Evolutionary conservation across 305 asterid species (phyloP), one percentile per base, ranked within the genome.

Genomic region (Nicotiana rustica): DNA sequence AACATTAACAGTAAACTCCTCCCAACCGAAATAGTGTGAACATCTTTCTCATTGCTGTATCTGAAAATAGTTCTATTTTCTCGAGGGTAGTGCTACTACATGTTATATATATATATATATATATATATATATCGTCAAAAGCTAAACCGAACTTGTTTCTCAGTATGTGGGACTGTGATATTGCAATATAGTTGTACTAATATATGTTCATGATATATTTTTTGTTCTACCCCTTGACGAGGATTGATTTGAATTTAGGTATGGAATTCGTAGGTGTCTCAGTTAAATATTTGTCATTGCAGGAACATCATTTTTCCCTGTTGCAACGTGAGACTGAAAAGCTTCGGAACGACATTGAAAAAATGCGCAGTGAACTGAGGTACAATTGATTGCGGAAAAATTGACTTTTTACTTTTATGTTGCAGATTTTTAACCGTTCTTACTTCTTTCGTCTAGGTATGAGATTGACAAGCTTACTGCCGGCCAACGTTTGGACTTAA

Each of bases 231-330:
- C 44, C 17, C 47, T 1, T 4, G 15, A 25, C 6, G 47, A 25
- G 80, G 44, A 14, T 29, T 75, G 29, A 14, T 52, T 71, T 52
- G 80, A 75, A 41, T 15, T 52, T 75, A 75, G 0, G 0, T 14
- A 14, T 73, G 62, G 21, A 21, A 12, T 73, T 73, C 41, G 7
- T 25, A 13, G 5, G 36, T 33, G 5, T 49, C n/a, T 14, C 0
- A 3, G 17, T 55, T 29, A 29, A 75, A 29, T 18, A 18, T 0
- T 68, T 17, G 0, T 49, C 7, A 36, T 56, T 83, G 77, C 83
- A 93, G 96, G 96, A 89, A 41, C 93, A 92, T 84, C 90, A 89
- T 89, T 90, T 92, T 79, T 89, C 97, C 81, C 80, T 89, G 87
- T 85, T 89, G 84, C 94, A 89, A 87, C 92, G 86, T 29, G 94